A percentile compares a stretch with the other conserved stretches of the same genome.
Evolutionary conservation across 352 stramenopile genomes (phyloP).

Genomic region (Phytophthora crassamura): DNA sequence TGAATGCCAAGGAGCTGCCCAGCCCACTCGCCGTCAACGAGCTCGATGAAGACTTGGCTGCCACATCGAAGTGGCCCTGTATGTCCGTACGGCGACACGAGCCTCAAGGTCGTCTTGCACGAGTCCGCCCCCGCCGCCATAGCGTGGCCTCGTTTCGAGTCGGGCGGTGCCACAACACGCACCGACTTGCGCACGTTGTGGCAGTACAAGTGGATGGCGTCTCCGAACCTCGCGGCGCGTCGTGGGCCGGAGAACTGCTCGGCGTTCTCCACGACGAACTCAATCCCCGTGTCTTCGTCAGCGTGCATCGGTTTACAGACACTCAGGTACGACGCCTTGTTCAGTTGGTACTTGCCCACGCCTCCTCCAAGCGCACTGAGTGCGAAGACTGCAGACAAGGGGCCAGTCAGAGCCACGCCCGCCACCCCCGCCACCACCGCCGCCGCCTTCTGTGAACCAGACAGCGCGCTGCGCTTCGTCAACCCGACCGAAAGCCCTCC

Average conservation of each 20-base stretch:
- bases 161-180: constrained; percentile 45
- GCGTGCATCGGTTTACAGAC: constrained; percentile 43
- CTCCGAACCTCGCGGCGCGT: constrained; percentile 55
- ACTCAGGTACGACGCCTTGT: constrained; percentile 64
- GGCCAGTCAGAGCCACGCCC: constrained; percentile 58
- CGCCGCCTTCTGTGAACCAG: constrained; percentile 58
- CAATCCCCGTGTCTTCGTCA: constrained; percentile 23
- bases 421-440: constrained; percentile 61
- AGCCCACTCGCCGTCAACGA: constrained; percentile 55
- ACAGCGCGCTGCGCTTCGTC: constrained; percentile 62
- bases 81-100: constrained; percentile 65
- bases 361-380: constrained; percentile 60
- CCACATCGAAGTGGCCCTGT: constrained; percentile 50
- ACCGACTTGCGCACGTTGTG: constrained; percentile 52
- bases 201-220: constrained; percentile 63
- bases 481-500: constrained; percentile 60
- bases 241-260: constrained; percentile 57
- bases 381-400: constrained; percentile 58
- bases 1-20: constrained; percentile 59
- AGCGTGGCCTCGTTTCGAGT: constrained; percentile 67
- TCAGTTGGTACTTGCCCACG: constrained; percentile 72
- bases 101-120: constrained; percentile 49
- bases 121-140: constrained; percentile 46
- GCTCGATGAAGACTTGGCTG: constrained; percentile 62
- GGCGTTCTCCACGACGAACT: constrained; percentile 67